Percentiles rank a stretch among this genome's conserved stretches.
Conservation (phyloP, 805 yeast species). For the Pichia insulana region DNA sequence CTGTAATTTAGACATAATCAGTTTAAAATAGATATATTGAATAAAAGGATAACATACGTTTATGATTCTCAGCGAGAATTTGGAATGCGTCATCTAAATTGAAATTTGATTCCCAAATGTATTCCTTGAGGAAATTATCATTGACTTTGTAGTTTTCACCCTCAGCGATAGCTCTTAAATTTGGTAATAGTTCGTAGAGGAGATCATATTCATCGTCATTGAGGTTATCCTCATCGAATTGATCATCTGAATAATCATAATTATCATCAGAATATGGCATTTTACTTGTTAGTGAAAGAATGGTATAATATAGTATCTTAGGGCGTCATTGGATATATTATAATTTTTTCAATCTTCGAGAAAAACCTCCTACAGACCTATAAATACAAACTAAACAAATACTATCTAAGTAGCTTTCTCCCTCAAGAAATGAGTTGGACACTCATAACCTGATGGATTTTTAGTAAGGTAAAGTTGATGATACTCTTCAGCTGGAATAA, state of each 20-base stretch:
- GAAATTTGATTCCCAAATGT: slow-evolving; percentile 12
- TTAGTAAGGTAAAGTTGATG: slow-evolving; percentile 76
- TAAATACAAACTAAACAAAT: no score
- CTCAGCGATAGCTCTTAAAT: slow-evolving; percentile 1
- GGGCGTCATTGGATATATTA: no score
- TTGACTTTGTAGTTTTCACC: background rate
- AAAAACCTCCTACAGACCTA: no score
- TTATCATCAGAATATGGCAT: background rate
- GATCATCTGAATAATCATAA: slow-evolving; percentile 8
- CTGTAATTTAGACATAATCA: slow-evolving; percentile 16
- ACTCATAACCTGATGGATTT: slow-evolving; percentile 82
- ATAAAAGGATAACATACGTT: slow-evolving; percentile 10
- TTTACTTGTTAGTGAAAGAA: background rate
- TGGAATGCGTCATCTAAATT: slow-evolving; percentile 8
- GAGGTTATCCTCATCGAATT: slow-evolving; percentile 29
- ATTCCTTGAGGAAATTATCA: slow-evolving; percentile 9
- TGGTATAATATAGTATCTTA: no score
- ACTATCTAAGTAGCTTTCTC: background rate
- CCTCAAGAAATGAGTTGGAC: slow-evolving; percentile 67
- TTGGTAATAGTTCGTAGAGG: slow-evolving; percentile 12
- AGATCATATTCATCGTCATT: slow-evolving; percentile 33
- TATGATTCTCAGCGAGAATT: slow-evolving; percentile 4
- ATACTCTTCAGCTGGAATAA: slow-evolving; percentile 93
- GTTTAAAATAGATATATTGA: no score
- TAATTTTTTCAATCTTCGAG: no score